phyloP scores from a whole-genome alignment of 768 basidiomycete species.

The Xanthoconium purpureum region DNA sequence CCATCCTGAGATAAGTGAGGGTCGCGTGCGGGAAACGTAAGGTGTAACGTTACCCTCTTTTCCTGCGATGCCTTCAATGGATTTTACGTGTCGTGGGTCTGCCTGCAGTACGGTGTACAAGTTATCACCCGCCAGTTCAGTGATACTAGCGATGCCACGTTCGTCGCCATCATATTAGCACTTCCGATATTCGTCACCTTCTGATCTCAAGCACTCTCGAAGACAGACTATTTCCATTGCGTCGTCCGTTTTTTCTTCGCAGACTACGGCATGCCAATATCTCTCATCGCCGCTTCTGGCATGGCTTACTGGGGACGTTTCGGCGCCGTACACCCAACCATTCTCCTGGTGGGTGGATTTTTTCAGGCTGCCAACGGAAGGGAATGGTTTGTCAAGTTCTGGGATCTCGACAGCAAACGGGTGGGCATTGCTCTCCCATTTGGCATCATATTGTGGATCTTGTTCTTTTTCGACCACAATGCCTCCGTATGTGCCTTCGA shows the following conservation, averaged over 20 bases:
- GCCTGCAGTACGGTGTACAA: conserved; percentile 87
- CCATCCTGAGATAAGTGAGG: background rate
- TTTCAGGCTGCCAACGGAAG: conserved; percentile 72
- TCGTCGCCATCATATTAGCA: conserved; percentile 70
- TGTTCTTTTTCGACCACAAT: conserved; percentile 96
- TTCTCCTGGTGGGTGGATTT: conserved; percentile 64
- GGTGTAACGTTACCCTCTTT: conserved; percentile 85
- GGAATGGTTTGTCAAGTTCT: conserved; percentile 83
- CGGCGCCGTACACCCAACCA: conserved; percentile 53
- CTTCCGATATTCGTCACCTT: conserved; percentile 74
- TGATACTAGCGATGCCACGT: conserved; percentile 41
- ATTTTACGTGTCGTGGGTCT: conserved; percentile 90
- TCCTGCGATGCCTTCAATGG: conserved; percentile 92
- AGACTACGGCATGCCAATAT: conserved; percentile 91
- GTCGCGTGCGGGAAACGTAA: conserved; percentile 33
- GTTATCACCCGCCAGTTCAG: conserved; percentile 72
- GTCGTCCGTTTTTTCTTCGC: conserved; percentile 72
- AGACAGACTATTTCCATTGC: conserved; percentile 65
- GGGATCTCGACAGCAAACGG: conserved; percentile 87
- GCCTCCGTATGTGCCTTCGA: conserved; percentile 57
- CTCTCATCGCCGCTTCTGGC: conserved; percentile 69
- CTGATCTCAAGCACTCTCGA: conserved; percentile 65
- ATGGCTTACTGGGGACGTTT: conserved; percentile 89
- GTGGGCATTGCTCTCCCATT: conserved; percentile 88
- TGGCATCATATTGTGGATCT: conserved; percentile 81